These are phyloP conservation scores for Sarocladium strictum DNA, from an alignment of 2,329 filamentous ascomycete species.

Conservation along the genomic window DNA sequence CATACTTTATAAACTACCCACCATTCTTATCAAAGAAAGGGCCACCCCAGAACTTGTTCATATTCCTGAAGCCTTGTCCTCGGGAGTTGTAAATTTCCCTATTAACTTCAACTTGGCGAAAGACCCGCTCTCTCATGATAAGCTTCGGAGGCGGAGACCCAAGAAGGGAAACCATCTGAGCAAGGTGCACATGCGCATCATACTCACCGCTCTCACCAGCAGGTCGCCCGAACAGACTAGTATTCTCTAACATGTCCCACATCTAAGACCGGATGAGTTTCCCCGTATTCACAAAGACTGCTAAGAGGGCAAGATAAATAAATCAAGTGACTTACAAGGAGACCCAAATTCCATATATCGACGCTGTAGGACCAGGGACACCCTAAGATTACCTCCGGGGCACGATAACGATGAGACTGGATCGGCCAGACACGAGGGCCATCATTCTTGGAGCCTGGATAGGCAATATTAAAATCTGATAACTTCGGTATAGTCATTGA, in stretches of 20 bases:
- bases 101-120: constrained; percentile 10
- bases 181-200: constrained; percentile 18
- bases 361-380: constrained; percentile 15
- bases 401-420: constrained; percentile 17
- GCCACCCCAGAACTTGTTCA: constrained; percentile 18
- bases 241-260: constrained; percentile 18
- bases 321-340: constrained; percentile 14
- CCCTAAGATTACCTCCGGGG: constrained; percentile 20
- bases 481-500: constrained; percentile 13
- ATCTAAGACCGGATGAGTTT: constrained; percentile 13
- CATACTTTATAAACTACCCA: background rate
- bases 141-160: constrained; percentile 14
- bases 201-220: constrained; percentile 17
- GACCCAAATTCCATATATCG: constrained; percentile 18
- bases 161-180: constrained; percentile 15
- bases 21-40: constrained; percentile 15
- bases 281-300: background rate
- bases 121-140: constrained; percentile 15
- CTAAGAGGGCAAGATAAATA: background rate
- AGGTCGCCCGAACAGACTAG: constrained; percentile 14
- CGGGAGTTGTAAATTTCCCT: background rate
- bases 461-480: constrained; percentile 15
- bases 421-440: constrained; percentile 14
- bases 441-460: constrained; percentile 10
- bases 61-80: constrained; percentile 12